These are phyloP conservation scores for Salix udensis DNA, from an alignment of 345 rosid genomes.

Conservation along the genomic window DNA sequence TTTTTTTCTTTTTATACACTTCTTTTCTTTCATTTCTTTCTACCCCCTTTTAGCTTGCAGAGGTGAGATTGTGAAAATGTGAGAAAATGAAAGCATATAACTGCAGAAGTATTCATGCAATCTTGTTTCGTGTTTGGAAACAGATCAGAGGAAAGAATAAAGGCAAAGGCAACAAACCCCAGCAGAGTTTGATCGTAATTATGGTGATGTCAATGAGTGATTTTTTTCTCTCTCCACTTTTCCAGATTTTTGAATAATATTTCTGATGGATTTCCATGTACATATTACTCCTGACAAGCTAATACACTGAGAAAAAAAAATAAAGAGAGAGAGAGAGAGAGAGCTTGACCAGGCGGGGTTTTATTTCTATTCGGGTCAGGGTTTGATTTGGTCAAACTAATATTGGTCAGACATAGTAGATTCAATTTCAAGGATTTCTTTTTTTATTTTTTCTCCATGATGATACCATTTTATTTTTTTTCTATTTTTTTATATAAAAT, in stretches of 20 bases:
- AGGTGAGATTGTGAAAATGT: background rate
- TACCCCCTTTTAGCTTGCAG: background rate
- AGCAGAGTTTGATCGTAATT: background rate
- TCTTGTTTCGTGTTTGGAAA: background rate
- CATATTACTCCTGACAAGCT: background rate
- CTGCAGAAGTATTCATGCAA: background rate
- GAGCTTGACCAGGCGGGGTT: no score
- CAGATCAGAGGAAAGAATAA: background rate
- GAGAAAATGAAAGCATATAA: background rate
- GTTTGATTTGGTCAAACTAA: no score
- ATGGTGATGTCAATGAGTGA: background rate
- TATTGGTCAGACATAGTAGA: no score
- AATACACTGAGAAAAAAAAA: background rate
- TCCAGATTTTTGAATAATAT: background rate
- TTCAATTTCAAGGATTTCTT: no score
- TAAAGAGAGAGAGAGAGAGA: no score
- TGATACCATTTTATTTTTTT: no score
- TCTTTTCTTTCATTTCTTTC: background rate
- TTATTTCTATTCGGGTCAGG: no score
- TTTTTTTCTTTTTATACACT: background rate
- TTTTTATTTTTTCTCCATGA: no score
- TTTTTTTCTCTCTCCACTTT: background rate
- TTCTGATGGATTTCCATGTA: background rate
- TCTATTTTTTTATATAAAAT: no score
- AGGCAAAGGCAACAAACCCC: background rate